phyloP scores from a whole-genome alignment of 2,329 filamentous ascomycete species.

The Fusarium udum region DNA sequence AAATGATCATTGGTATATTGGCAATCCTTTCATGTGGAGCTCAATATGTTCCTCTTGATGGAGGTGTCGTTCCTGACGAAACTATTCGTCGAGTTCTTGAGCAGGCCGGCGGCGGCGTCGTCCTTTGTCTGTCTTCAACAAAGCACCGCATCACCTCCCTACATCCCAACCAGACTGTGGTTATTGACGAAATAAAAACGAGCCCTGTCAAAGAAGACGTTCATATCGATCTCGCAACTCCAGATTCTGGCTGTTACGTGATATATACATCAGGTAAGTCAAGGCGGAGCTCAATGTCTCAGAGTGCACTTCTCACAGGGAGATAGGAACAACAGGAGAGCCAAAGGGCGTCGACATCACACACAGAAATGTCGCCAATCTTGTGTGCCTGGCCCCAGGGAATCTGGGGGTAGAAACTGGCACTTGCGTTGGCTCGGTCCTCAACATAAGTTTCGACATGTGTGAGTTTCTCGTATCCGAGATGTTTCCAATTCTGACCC shows the following conservation, averaged over 20 bases:
- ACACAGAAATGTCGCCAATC: slow-evolving; percentile 64
- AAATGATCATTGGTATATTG: slow-evolving; percentile 67
- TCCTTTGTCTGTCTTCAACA: slow-evolving; percentile 58
- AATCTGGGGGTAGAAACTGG: slow-evolving; percentile 60
- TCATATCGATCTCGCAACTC: slow-evolving; percentile 47
- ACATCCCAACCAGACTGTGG: slow-evolving; percentile 33
- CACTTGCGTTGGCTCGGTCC: slow-evolving; percentile 62
- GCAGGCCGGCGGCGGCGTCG: slow-evolving; percentile 55
- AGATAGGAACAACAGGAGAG: slow-evolving; percentile 60
- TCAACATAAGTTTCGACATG: slow-evolving; percentile 71
- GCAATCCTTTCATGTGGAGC: slow-evolving; percentile 65
- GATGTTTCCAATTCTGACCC: slow-evolving; percentile 15
- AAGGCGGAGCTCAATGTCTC: not conserved
- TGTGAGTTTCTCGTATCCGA: slow-evolving; percentile 52
- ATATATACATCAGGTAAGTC: slow-evolving; percentile 64
- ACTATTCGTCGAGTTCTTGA: slow-evolving; percentile 60
- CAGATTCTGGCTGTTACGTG: slow-evolving; percentile 55
- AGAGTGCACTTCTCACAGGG: not conserved
- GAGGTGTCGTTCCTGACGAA: slow-evolving; percentile 59
- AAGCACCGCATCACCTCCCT: slow-evolving; percentile 47
- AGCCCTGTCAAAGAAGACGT: not conserved
- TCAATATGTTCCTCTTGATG: slow-evolving; percentile 69
- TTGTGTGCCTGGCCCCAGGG: slow-evolving; percentile 61
- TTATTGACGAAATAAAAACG: slow-evolving; percentile 44
- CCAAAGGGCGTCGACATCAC: slow-evolving; percentile 68